phyloP scores from a whole-genome alignment of 768 basidiomycete genomes.

The Cystofilobasidium ferigula region DNA sequence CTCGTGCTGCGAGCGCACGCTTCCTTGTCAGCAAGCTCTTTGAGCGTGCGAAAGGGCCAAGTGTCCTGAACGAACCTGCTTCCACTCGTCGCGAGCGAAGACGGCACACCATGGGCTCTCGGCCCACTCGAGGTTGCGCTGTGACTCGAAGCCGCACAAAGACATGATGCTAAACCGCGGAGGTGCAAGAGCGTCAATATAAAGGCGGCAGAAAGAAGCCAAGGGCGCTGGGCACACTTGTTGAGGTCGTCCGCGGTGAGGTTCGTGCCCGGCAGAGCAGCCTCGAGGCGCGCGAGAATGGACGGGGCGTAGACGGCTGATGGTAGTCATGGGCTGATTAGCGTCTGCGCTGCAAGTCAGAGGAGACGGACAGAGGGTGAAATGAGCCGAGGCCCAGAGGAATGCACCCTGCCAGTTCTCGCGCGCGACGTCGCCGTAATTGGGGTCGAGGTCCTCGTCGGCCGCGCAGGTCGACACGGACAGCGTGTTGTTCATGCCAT shows the following conservation, averaged over 20 bases:
- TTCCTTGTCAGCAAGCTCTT: no score
- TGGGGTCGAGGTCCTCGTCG: conserved; percentile 57
- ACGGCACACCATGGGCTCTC: conserved; percentile 84
- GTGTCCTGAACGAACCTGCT: conserved; percentile 35
- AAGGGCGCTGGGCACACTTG: neutral
- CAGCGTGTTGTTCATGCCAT: conserved; percentile 6
- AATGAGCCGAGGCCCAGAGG: neutral
- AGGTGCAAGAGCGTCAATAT: no score
- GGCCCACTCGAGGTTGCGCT: conserved; percentile 52
- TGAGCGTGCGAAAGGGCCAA: neutral
- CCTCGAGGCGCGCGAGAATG: conserved; percentile 53
- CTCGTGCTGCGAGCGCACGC: conserved; percentile 13
- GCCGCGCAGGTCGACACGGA: conserved; percentile 19
- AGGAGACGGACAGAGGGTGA: neutral
- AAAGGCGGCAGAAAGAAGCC: no score
- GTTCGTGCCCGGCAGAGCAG: conserved; percentile 51
- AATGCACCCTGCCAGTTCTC: conserved; percentile 4
- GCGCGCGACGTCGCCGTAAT: conserved; percentile 43
- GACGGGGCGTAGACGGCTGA: conserved; percentile 47
- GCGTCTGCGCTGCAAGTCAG: neutral
- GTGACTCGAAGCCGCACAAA: conserved; percentile 48
- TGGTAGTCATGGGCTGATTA: conserved; percentile 50
- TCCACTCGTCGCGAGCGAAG: conserved; percentile 87
- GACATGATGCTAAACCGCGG: conserved; percentile 10
- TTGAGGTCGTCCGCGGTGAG: conserved; percentile 48